Conservation (phyloP, 2,329 filamentous ascomycete genomes). For the Periconia digitata region DNA sequence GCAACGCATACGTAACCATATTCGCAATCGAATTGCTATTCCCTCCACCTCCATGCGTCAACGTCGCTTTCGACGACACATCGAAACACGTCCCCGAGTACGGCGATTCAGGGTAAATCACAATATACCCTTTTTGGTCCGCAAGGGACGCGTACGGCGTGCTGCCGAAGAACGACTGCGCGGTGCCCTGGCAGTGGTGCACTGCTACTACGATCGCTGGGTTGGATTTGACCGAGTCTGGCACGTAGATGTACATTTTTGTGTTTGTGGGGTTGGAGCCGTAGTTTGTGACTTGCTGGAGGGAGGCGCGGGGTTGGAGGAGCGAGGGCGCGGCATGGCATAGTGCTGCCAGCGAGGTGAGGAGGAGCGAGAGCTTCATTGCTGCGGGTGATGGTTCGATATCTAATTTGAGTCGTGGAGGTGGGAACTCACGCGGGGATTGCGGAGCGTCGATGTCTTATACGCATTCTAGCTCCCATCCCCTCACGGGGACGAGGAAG, state of each 20-base stretch:
- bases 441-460: not conserved
- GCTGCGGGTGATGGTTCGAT: not conserved
- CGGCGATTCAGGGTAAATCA: constrained; percentile 60
- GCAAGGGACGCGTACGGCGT: constrained; percentile 58
- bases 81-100: constrained; percentile 61
- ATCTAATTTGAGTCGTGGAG: not conserved
- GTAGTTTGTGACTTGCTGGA: constrained; percentile 43
- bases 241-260: constrained; percentile 57
- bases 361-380: not conserved
- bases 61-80: constrained; percentile 55
- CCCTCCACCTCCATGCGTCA: constrained; percentile 60
- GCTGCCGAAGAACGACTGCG: constrained; percentile 50
- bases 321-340: not conserved
- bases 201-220: constrained; percentile 57
- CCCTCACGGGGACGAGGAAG: too few species aligned
- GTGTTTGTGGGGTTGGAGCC: constrained; percentile 52
- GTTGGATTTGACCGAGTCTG: constrained; percentile 46
- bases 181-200: constrained; percentile 62
- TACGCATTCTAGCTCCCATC: too few species aligned
- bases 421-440: not conserved
- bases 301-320: not conserved
- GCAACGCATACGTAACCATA: constrained; percentile 60
- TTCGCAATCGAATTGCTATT: constrained; percentile 60
- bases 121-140: constrained; percentile 60
- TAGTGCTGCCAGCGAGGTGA: not conserved